These are phyloP conservation scores for Diplotaxis tenuifolia DNA, from an alignment of 345 rosid species.

Conservation along the genomic window DNA sequence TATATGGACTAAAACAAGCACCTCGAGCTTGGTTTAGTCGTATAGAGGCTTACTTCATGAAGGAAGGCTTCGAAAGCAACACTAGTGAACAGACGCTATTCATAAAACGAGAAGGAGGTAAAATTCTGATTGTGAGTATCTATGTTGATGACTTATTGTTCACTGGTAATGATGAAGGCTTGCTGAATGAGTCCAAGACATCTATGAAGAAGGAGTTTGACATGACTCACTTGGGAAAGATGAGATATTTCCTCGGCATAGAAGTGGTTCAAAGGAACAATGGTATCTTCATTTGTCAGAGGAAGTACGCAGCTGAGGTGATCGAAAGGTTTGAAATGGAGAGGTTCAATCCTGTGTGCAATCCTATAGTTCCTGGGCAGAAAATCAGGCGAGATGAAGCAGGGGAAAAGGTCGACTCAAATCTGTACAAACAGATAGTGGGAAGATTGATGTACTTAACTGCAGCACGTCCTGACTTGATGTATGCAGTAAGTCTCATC, in stretches of 20 bases:
- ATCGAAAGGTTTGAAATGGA: not conserved
- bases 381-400: not conserved
- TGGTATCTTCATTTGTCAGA: not conserved
- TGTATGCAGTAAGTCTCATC: not conserved
- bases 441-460: not conserved
- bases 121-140: not conserved
- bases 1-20: too few relatives aligned
- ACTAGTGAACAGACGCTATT: not conserved
- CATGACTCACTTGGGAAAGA: not conserved
- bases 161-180: not conserved
- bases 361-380: not conserved
- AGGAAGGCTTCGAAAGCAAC: too few relatives aligned
- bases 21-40: too few relatives aligned
- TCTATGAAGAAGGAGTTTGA: not conserved
- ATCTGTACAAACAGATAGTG: not conserved
- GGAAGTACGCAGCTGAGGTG: not conserved
- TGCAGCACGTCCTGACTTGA: not conserved
- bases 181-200: not conserved
- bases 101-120: not conserved
- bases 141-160: not conserved
- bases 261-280: not conserved
- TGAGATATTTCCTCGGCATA: not conserved
- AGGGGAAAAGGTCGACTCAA: not conserved
- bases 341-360: not conserved
- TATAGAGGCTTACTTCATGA: too few relatives aligned